Conservation (phyloP, 768 basidiomycete genomes). For the Cyclocybe cylindracea region DNA sequence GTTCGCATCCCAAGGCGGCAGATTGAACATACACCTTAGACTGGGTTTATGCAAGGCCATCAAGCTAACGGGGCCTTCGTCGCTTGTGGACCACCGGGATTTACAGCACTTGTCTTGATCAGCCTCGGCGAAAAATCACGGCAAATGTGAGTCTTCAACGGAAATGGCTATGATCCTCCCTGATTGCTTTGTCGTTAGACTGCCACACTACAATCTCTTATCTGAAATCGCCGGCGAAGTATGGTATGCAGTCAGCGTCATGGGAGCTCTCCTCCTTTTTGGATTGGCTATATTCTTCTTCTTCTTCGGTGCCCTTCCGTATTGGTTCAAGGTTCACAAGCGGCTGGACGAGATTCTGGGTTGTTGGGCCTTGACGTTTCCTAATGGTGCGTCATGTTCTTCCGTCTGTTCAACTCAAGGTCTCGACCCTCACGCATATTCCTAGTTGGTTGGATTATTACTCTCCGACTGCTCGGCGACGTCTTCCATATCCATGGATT, state of each 20-base stretch:
- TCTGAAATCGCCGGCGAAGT: slow-evolving; percentile 41
- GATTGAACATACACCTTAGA: slow-evolving; percentile 23
- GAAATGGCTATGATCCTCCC: not conserved
- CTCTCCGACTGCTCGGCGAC: slow-evolving; percentile 40
- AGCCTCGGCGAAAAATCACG: slow-evolving; percentile 39
- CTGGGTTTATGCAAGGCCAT: slow-evolving; percentile 47
- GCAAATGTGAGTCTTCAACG: slow-evolving; percentile 32
- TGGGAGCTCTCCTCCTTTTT: slow-evolving; percentile 40
- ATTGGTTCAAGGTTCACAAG: slow-evolving; percentile 52
- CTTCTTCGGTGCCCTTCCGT: slow-evolving; percentile 43
- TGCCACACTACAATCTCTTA: slow-evolving; percentile 34
- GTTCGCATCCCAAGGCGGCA: not conserved
- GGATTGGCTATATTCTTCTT: slow-evolving; percentile 51
- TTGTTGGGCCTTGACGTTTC: slow-evolving; percentile 51
- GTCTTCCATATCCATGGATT: slow-evolving; percentile 41
- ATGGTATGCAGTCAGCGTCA: slow-evolving; percentile 42
- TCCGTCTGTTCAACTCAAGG: not conserved
- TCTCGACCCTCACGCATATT: not conserved
- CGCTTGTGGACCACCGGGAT: slow-evolving; percentile 49
- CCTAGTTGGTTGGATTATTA: slow-evolving; percentile 46
- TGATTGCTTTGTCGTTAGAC: slow-evolving; percentile 17
- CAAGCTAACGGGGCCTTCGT: slow-evolving; percentile 52
- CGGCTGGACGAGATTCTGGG: slow-evolving; percentile 46
- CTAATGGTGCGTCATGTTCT: slow-evolving; percentile 32
- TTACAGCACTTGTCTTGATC: slow-evolving; percentile 48